Percentiles rank a stretch among this genome's conserved stretches.
Evolutionary conservation across 768 basidiomycete genomes (phyloP).

Genomic region (Grammothele lineata): DNA sequence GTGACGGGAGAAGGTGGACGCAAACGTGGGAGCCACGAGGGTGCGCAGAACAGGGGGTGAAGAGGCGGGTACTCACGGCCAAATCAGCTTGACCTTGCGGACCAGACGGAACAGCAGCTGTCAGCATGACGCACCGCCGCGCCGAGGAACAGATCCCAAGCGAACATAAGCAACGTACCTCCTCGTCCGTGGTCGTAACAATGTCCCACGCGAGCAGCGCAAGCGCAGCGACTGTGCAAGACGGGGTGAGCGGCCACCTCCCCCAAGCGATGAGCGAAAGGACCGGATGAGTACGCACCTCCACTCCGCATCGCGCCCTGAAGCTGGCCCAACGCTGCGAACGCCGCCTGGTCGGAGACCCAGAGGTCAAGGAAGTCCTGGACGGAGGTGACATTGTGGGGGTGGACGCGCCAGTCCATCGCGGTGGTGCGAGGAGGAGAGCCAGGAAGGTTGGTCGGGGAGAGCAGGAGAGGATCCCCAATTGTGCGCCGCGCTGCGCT

Average conservation of each 20-base stretch:
- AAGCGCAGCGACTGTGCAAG: conserved; percentile 8
- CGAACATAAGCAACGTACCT: conserved; percentile 6
- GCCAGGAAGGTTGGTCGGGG: background rate
- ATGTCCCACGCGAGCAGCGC: conserved; percentile 12
- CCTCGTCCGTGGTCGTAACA: conserved; percentile 8
- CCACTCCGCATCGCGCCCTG: background rate
- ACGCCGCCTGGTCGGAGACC: background rate
- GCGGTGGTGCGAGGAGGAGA: background rate
- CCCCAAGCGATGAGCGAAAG: too few species aligned
- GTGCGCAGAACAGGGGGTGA: too few species aligned
- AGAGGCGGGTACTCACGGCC: conserved; percentile 6
- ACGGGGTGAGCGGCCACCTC: background rate
- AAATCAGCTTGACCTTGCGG: conserved; percentile 8
- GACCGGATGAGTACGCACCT: background rate
- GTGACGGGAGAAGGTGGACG: too few species aligned
- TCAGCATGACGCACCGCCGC: background rate
- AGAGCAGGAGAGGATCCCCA: background rate
- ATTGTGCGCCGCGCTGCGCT: too few species aligned
- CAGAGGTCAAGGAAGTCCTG: background rate
- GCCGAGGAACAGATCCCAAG: too few species aligned
- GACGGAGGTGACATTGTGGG: background rate
- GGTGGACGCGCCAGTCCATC: background rate
- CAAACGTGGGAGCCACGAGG: too few species aligned
- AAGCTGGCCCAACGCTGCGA: background rate
- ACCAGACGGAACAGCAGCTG: background rate